Evolutionary conservation across 1,284 basidiomycete species (phyloP).

Genomic region (Austropuccinia psidii): DNA sequence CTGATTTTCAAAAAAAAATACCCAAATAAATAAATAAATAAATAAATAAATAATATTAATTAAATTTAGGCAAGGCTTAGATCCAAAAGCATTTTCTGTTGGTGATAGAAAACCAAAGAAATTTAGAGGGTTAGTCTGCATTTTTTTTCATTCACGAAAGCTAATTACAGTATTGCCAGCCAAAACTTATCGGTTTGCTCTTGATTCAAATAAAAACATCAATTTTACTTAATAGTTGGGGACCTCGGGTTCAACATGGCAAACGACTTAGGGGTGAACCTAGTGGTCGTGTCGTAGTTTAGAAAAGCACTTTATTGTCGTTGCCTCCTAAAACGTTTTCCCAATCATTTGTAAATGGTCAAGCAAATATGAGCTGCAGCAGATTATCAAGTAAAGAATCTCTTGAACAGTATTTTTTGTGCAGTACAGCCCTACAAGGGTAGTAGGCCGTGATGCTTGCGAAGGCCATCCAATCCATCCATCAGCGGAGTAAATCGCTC

Average conservation of each 20-base stretch:
- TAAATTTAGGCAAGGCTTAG: constrained; percentile 10
- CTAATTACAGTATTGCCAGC: background rate
- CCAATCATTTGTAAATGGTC: too few relatives aligned
- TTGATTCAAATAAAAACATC: background rate
- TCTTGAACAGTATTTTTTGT: too few relatives aligned
- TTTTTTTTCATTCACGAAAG: background rate
- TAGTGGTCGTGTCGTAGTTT: background rate
- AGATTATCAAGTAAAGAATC: too few relatives aligned
- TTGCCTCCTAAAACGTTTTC: too few relatives aligned
- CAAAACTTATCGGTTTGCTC: background rate
- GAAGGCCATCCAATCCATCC: too few relatives aligned
- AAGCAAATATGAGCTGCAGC: too few relatives aligned
- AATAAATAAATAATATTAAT: background rate
- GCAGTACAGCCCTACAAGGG: too few relatives aligned
- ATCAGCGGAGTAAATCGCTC: too few relatives aligned
- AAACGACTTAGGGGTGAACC: constrained; percentile 18
- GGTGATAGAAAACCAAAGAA: constrained; percentile 6
- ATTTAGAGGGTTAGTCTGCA: constrained; percentile 16
- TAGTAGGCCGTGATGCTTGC: too few relatives aligned
- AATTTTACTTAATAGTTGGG: constrained; percentile 34
- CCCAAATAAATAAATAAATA: background rate
- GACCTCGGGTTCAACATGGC: constrained; percentile 28
- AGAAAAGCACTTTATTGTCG: too few relatives aligned
- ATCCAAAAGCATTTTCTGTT: constrained; percentile 19
- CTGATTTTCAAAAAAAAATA: background rate